These are phyloP conservation scores for Cucumis cinereus DNA, from an alignment of 306 rosid species.

Conservation along the genomic window DNA sequence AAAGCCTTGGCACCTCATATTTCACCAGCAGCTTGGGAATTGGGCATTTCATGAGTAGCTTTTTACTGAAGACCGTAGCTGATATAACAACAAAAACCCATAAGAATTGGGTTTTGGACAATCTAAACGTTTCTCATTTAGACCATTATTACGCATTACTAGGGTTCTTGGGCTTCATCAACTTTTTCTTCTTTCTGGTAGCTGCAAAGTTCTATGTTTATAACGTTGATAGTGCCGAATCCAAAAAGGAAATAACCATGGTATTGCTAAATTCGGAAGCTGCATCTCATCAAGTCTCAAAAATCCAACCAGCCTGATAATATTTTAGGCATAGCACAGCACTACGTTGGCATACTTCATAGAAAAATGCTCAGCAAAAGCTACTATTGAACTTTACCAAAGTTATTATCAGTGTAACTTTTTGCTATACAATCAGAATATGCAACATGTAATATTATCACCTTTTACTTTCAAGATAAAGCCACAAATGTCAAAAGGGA, in stretches of 20 bases:
- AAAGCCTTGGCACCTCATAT: slow-evolving; percentile 68
- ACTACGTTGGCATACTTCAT: neutral
- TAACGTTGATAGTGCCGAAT: slow-evolving; percentile 25
- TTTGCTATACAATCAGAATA: neutral
- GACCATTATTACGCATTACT: slow-evolving; percentile 55
- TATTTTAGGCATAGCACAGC: neutral
- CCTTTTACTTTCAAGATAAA: neutral
- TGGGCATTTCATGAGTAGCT: slow-evolving; percentile 53
- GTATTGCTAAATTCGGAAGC: neutral
- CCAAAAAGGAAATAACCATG: slow-evolving; percentile 14
- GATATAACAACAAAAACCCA: slow-evolving; percentile 33
- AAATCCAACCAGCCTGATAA: slow-evolving; percentile 6
- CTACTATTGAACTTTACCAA: neutral
- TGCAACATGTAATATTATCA: neutral
- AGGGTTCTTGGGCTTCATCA: slow-evolving; percentile 39
- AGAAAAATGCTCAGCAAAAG: neutral
- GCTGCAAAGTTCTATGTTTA: slow-evolving; percentile 52
- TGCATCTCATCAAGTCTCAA: neutral
- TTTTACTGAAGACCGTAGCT: slow-evolving; percentile 44
- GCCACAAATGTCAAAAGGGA: neutral
- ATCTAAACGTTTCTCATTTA: slow-evolving; percentile 48
- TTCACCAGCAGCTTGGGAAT: slow-evolving; percentile 46
- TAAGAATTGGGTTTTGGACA: slow-evolving; percentile 62
- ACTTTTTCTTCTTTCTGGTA: slow-evolving; percentile 48
- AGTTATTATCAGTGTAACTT: neutral